phyloP scores from a whole-genome alignment of 2,329 filamentous ascomycete species.

The Alternaria conjuncta region DNA sequence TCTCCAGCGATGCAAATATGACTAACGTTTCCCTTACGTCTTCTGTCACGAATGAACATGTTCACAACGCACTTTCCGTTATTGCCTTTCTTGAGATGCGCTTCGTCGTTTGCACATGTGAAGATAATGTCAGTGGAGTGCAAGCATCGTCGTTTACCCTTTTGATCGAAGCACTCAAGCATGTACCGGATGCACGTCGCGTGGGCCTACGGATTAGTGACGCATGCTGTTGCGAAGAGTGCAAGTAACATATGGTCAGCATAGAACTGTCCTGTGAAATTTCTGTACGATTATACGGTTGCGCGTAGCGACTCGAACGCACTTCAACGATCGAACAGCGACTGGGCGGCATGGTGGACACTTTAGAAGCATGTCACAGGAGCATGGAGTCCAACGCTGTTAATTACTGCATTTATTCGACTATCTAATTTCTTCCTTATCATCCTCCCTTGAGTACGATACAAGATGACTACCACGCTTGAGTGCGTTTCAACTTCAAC shows the following conservation, averaged over 20 bases:
- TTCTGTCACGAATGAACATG: neutral
- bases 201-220: neutral
- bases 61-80: neutral
- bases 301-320: neutral
- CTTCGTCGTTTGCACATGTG: neutral
- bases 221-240: neutral
- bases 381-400: neutral
- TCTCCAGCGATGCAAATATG: neutral
- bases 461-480: neutral
- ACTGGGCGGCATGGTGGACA: neutral
- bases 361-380: neutral
- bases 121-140: neutral
- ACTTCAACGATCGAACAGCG: neutral
- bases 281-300: neutral
- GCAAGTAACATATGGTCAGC: neutral
- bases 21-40: neutral
- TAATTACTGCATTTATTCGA: neutral
- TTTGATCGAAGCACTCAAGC: neutral
- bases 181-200: neutral
- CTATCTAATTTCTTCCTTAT: neutral
- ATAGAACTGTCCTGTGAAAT: neutral
- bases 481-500: neutral
- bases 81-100: neutral
- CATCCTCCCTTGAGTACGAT: neutral
- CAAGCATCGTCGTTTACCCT: neutral